Conservation (phyloP, 495 filamentous ascomycete species). For the Tuber indicum region DNA sequence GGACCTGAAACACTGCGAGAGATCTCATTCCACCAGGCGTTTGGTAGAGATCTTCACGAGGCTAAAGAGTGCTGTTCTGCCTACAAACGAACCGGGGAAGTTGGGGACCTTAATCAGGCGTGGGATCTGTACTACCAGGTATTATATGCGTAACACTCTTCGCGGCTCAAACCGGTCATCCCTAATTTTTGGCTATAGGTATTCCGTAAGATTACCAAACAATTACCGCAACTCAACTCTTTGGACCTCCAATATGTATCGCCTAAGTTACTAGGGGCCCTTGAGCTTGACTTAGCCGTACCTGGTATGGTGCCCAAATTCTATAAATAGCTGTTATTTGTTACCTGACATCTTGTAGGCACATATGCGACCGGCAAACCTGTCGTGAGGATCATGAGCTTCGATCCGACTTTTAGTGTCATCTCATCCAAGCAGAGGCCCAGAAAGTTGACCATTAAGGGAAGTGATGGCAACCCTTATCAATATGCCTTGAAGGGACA, state of each 20-base stretch:
- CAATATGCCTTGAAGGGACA: slow-evolving; percentile 90
- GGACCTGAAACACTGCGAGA: slow-evolving; percentile 90
- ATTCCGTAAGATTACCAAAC: slow-evolving; percentile 90
- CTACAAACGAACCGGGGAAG: slow-evolving; percentile 77
- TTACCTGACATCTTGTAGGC: slow-evolving; percentile 45
- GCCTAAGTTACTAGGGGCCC: slow-evolving; percentile 74
- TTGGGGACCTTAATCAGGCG: slow-evolving; percentile 90
- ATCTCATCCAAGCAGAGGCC: slow-evolving; percentile 96
- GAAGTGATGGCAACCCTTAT: slow-evolving; percentile 79
- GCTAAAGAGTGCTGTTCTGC: slow-evolving; percentile 90
- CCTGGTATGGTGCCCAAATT: slow-evolving; percentile 45
- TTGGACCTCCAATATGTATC: slow-evolving; percentile 96
- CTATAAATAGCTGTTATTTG: neutral
- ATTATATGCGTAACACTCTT: slow-evolving; percentile 26
- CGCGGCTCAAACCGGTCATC: neutral
- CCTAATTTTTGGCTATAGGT: slow-evolving; percentile 38
- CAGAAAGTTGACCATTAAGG: slow-evolving; percentile 76
- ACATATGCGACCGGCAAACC: slow-evolving; percentile 86
- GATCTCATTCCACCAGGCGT: slow-evolving; percentile 95
- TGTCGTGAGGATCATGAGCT: slow-evolving; percentile 76
- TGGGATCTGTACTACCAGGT: slow-evolving; percentile 98
- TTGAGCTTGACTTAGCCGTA: slow-evolving; percentile 80
- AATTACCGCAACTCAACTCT: slow-evolving; percentile 81
- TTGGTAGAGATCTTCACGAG: slow-evolving; percentile 88
- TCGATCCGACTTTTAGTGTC: slow-evolving; percentile 81